Conservation (phyloP, 441 rosid species). For the Populus hybrid region DNA sequence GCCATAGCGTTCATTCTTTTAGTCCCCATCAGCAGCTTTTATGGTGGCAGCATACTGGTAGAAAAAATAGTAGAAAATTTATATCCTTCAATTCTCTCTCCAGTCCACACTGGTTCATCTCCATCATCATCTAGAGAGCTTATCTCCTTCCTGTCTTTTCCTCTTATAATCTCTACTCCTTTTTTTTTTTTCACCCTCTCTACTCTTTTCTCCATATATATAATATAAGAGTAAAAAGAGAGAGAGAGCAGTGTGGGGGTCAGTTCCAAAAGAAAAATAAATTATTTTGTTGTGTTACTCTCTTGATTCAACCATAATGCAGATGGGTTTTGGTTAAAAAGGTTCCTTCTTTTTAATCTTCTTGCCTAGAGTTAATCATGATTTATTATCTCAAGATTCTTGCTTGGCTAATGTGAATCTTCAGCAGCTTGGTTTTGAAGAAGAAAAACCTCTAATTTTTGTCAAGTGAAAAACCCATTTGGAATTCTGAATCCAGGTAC, state of each 20-base stretch:
- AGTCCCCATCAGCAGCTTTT: background rate
- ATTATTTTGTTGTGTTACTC: background rate
- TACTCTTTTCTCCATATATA: background rate
- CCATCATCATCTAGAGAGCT: conserved; percentile 4
- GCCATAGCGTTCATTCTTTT: background rate
- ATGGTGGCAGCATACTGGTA: background rate
- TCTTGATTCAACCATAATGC: conserved; percentile 20
- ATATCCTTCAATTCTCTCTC: background rate
- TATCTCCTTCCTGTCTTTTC: background rate
- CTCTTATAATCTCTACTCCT: background rate
- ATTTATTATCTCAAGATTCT: conserved; percentile 24
- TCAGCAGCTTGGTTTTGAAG: conserved; percentile 13
- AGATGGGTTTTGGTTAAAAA: conserved; percentile 2
- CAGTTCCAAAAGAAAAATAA: background rate
- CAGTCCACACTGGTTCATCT: background rate
- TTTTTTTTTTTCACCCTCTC: background rate
- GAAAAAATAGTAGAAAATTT: background rate
- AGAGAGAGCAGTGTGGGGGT: background rate
- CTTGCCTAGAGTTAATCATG: conserved; percentile 9
- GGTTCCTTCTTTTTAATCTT: background rate
- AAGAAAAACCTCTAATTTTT: background rate
- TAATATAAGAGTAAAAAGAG: background rate
- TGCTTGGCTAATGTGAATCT: conserved; percentile 9
- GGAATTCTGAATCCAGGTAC: conserved; percentile 14
- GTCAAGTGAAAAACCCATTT: conserved; percentile 5